These are phyloP conservation scores for Jamesozyma piceae DNA, from an alignment of 805 yeast genomes.

Conservation along the genomic window DNA sequence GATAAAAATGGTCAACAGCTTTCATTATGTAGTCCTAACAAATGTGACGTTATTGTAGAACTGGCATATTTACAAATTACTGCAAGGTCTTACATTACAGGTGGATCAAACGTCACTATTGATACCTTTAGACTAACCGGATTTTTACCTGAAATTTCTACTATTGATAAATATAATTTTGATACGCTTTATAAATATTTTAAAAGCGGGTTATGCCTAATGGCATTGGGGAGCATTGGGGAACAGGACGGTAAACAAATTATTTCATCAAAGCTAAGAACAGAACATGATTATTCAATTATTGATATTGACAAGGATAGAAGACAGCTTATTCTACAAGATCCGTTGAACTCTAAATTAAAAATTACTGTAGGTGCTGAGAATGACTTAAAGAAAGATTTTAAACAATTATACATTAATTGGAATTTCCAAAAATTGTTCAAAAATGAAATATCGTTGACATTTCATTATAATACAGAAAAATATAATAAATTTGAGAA, in stretches of 20 bases:
- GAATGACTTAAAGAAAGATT: conserved; percentile 30
- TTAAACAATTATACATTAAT: conserved; percentile 50
- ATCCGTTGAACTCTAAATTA: conserved; percentile 32
- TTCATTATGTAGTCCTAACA: conserved; percentile 10
- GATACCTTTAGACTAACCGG: conserved; percentile 61
- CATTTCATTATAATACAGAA: conserved; percentile 26
- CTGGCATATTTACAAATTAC: conserved; percentile 59
- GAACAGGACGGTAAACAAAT: conserved; percentile 27
- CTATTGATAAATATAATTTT: conserved; percentile 28
- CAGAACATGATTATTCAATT: conserved; percentile 67
- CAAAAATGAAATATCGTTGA: conserved; percentile 12
- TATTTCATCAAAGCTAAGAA: conserved; percentile 33
- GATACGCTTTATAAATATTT: conserved; percentile 17
- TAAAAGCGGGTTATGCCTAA: conserved; percentile 27
- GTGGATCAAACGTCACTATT: conserved; percentile 68
- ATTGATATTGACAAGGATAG: conserved; percentile 28
- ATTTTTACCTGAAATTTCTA: conserved; percentile 59
- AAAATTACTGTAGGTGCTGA: conserved; percentile 6
- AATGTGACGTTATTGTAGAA: conserved; percentile 41
- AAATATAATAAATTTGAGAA: conserved; percentile 10
- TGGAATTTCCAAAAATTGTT: conserved; percentile 43
- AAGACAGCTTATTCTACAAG: conserved; percentile 29
- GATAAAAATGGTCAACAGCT: conserved; percentile 11
- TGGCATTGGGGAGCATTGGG: conserved; percentile 56
- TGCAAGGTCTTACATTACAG: conserved; percentile 49